These are phyloP conservation scores for Cladosporium phlei DNA, from an alignment of 2,329 filamentous ascomycete genomes.

Conservation along the genomic window DNA sequence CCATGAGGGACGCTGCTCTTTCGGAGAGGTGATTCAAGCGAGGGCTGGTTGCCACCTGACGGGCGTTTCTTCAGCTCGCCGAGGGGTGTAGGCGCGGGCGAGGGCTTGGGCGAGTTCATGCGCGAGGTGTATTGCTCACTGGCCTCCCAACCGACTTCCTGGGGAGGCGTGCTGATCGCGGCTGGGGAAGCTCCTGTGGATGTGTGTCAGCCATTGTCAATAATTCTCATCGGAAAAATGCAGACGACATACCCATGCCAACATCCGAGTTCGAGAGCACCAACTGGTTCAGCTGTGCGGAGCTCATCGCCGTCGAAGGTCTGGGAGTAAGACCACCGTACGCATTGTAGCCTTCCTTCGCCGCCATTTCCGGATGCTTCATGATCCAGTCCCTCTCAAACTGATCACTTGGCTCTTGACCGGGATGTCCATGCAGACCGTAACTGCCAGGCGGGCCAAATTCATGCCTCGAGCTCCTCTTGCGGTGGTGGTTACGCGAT, in stretches of 20 bases:
- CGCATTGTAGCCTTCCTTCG: constrained; percentile 69
- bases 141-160: constrained; percentile 85
- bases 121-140: constrained; percentile 78
- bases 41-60: constrained; percentile 34
- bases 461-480: constrained; percentile 65
- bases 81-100: constrained; percentile 45
- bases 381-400: constrained; percentile 90
- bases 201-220: constrained; percentile 17
- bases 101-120: constrained; percentile 59
- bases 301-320: constrained; percentile 79
- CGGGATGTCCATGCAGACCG: constrained; percentile 77
- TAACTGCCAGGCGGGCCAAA: constrained; percentile 84
- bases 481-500: constrained; percentile 58
- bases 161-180: constrained; percentile 71
- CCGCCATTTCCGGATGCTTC: constrained; percentile 78
- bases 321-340: constrained; percentile 54
- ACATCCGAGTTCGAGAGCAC: constrained; percentile 64
- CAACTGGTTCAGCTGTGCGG: constrained; percentile 83
- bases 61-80: constrained; percentile 22
- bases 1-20: constrained; percentile 45
- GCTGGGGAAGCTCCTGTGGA: constrained; percentile 58
- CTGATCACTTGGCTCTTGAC: constrained; percentile 67
- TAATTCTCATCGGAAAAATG: background rate
- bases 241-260: constrained; percentile 44
- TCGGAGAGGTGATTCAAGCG: constrained; percentile 39